Percentiles rank a stretch among this genome's conserved stretches.
These are phyloP conservation scores for Punica granatum DNA, from an alignment of 345 rosid species.

Conservation along the genomic window DNA sequence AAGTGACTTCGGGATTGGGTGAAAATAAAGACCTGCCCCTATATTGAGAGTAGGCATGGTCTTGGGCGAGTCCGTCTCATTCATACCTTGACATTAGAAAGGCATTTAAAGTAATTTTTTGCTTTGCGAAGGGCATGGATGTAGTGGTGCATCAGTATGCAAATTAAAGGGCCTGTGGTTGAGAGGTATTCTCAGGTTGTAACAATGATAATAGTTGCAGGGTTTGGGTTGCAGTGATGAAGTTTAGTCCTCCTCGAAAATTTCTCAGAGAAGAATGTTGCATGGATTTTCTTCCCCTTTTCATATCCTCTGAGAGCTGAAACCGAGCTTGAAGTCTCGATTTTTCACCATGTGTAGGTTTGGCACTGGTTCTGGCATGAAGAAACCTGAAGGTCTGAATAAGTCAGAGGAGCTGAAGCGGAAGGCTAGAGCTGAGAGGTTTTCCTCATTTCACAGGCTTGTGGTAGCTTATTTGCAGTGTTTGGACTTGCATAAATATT, in stretches of 20 bases:
- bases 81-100: too few species aligned
- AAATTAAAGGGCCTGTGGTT: background rate
- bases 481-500: background rate
- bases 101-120: too few species aligned
- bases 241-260: background rate
- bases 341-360: slow-evolving; percentile 7
- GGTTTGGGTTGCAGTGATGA: background rate
- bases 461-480: background rate
- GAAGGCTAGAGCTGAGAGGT: slow-evolving; percentile 96
- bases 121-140: too few species aligned
- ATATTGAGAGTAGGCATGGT: too few species aligned
- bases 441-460: background rate
- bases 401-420: slow-evolving; percentile 75
- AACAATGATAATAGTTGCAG: background rate
- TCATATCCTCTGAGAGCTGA: background rate
- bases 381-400: slow-evolving; percentile 34
- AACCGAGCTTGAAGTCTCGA: background rate
- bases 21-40: too few species aligned
- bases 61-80: too few species aligned
- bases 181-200: background rate
- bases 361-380: slow-evolving; percentile 38
- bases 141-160: background rate
- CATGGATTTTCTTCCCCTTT: background rate
- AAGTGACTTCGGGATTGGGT: background rate
- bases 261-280: background rate